Percentiles rank a stretch among this genome's conserved stretches.
Evolutionary conservation across 768 basidiomycete genomes (phyloP).

Genomic region (Hortiboletus flavorubellus): DNA sequence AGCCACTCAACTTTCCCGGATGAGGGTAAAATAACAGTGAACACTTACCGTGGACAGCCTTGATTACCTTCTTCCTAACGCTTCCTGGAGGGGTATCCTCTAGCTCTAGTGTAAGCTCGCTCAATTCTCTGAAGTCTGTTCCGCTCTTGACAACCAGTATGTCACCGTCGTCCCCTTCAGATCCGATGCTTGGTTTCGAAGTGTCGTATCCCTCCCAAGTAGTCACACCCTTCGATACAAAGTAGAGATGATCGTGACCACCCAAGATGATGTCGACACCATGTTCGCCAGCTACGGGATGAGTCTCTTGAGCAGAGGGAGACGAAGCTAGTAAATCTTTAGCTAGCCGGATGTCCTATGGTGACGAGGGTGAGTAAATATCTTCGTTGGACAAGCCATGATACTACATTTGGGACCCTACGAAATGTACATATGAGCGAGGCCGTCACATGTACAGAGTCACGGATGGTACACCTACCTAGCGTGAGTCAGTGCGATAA

Average conservation of each 20-base stretch:
- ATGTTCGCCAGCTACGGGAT: constrained; percentile 50
- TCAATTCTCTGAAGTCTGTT: constrained; percentile 85
- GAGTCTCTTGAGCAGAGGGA: constrained; percentile 45
- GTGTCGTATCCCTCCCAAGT: constrained; percentile 67
- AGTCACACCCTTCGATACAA: constrained; percentile 59
- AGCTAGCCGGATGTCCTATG: constrained; percentile 68
- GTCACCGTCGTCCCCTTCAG: constrained; percentile 69
- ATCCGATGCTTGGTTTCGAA: constrained; percentile 51
- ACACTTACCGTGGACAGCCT: constrained; percentile 51
- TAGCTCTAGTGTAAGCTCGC: constrained; percentile 67
- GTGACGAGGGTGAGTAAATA: constrained; percentile 6
- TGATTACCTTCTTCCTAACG: constrained; percentile 63
- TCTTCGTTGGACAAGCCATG: background rate
- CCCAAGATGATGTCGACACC: constrained; percentile 84
- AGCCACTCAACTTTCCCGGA: background rate
- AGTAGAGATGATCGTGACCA: constrained; percentile 88
- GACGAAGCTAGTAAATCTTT: constrained; percentile 61
- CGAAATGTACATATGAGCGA: constrained; percentile 2
- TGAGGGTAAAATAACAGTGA: background rate
- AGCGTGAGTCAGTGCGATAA: constrained; percentile 84
- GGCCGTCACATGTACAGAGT: no score
- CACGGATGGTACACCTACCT: constrained; percentile 39
- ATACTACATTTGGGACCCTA: constrained; percentile 31
- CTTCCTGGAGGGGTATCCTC: constrained; percentile 56
- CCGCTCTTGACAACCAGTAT: constrained; percentile 81